Evolutionary conservation across 345 rosid species (phyloP).

Genomic region (Ricinus communis): DNA sequence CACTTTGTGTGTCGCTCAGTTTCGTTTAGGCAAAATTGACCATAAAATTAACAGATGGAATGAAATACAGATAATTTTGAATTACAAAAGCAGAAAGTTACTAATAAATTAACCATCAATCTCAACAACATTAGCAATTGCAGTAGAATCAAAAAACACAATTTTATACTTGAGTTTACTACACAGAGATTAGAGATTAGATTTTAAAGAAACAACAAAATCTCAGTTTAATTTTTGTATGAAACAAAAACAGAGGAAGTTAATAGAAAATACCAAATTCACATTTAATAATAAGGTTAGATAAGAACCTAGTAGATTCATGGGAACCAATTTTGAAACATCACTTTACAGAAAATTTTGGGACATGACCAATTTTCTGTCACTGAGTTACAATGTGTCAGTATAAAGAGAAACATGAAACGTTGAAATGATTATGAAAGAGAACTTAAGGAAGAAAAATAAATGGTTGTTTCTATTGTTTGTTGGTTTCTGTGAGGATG

Average conservation of each 20-base stretch:
- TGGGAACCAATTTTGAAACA: background rate
- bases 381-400: background rate
- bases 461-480: no score
- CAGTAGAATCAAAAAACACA: background rate
- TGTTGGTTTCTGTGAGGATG: no score
- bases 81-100: background rate
- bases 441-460: no score
- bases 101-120: background rate
- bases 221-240: background rate
- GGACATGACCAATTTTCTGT: background rate
- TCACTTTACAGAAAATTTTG: background rate
- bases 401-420: no score
- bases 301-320: background rate
- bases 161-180: background rate
- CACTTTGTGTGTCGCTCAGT: background rate
- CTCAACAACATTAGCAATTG: background rate
- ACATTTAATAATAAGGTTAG: background rate
- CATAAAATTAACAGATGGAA: background rate
- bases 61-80: background rate
- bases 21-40: slow-evolving; percentile 4
- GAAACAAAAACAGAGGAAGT: background rate
- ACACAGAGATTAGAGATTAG: background rate
- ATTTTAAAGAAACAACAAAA: background rate
- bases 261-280: background rate
- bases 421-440: no score